A percentile compares a stretch with the other conserved stretches of the same genome.
phyloP scores from a whole-genome alignment of 768 basidiomycete genomes.

The Suillus cothurnatus region DNA sequence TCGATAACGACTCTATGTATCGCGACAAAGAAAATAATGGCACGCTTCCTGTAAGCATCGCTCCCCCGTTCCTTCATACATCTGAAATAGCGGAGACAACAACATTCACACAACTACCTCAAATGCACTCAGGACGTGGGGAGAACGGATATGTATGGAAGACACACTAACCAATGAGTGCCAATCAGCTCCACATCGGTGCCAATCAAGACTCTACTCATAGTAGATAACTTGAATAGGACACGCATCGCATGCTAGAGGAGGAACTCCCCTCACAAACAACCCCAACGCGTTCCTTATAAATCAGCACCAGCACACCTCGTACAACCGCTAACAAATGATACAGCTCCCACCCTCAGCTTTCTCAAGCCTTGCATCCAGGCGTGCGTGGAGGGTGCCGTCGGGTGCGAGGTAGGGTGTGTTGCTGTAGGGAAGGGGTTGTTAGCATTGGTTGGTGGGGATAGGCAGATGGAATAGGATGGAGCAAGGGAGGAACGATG shows the following conservation, averaged over 20 bases:
- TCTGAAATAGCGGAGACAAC: not conserved
- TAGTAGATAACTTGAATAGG: not conserved
- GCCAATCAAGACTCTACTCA: not conserved
- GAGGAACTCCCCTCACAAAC: not conserved
- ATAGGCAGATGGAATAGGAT: not conserved
- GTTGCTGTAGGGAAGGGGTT: slow-evolving; percentile 31
- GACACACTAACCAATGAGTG: not conserved
- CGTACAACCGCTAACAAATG: slow-evolving; percentile 36
- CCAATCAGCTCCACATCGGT: not conserved
- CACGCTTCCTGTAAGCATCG: not conserved
- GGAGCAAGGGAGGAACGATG: not conserved
- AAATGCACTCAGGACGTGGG: not conserved
- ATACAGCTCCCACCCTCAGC: slow-evolving; percentile 43
- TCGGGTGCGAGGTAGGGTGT: slow-evolving; percentile 49
- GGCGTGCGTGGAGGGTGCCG: slow-evolving; percentile 44
- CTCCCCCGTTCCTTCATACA: not conserved
- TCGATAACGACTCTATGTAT: not conserved
- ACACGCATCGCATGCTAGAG: not conserved
- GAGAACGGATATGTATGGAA: not conserved
- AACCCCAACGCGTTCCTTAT: not conserved
- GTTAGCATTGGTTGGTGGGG: not conserved
- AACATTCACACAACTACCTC: not conserved
- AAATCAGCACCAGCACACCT: not conserved
- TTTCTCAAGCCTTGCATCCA: slow-evolving; percentile 48
- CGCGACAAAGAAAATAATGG: not conserved